Evolutionary conservation across 495 filamentous ascomycete species (phyloP), one percentile per base, ranked within the genome.

Genomic region (Penicillium flavigenum): DNA sequence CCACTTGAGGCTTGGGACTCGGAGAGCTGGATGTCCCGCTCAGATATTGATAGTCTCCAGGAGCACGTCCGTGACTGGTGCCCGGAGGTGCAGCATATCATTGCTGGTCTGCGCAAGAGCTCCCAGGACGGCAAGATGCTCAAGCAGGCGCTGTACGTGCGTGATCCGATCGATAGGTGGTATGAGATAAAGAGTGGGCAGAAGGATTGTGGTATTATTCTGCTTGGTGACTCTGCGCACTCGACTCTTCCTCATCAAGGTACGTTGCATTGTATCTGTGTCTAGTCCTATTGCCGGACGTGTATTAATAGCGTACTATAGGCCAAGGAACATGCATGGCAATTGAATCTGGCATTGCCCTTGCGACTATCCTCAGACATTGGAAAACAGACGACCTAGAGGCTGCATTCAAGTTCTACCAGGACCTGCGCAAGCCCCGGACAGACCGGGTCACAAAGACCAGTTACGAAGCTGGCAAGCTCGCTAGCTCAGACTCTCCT

Each of bases 21-120:
- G 9, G 69, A 72, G 56, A 68, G 61, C 32, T 72, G 69, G 69
- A 72, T 71, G 68, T 63, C 66, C 1, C 66, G 68, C 22, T 69
- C 68, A 3, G 66, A 71, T 49, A 71, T 71, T 19, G 60, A 63
- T 17, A 65, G 60, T 24, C 44, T 71, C 36, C 64, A 69, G 8
- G 62, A 69, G 42, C 66, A 69, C 50, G 68, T 71, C n/a, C 61
- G 56, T 12, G 66, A 71, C 24, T 71, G 66, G 66, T 71, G 68
- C 29, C 64, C 66, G 16, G 59, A 64, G 32, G 66, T 71, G 16
- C 68, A 71, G 39, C 49, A 70, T 56, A 68, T 70, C 17, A 63
- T 70, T 51, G 54, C 61, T 26, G 64, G 67, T 36, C 24, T 70
- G 50, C 62, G 64, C 6, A 68, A 67, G 58, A 42, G 56, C 51